Conservation (phyloP, 2,329 filamentous ascomycete genomes). For the Iodosphaeria phyllophila region DNA sequence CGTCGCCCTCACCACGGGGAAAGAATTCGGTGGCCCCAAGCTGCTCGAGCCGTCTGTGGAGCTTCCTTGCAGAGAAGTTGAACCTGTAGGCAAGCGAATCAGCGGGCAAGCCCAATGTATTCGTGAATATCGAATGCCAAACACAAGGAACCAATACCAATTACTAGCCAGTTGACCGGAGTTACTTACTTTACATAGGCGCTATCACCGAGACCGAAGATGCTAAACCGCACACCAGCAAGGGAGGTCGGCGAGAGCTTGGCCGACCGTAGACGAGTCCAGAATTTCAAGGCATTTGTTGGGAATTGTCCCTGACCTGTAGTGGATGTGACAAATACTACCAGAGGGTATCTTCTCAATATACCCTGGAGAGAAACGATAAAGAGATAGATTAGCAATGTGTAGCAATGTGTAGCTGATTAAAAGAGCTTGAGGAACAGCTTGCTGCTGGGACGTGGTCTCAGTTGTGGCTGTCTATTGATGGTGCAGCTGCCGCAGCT, state of each 20-base stretch:
- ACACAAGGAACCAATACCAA: neutral
- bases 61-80: conserved; percentile 82
- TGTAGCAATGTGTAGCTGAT: no score
- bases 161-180: no score
- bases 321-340: conserved; percentile 74
- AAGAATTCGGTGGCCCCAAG: conserved; percentile 65
- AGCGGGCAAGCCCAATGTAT: conserved; percentile 1
- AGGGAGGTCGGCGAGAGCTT: conserved; percentile 57
- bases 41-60: conserved; percentile 68
- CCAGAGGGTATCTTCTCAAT: conserved; percentile 32
- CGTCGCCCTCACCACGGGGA: conserved; percentile 71
- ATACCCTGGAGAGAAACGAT: conserved; percentile 24
- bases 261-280: conserved; percentile 68
- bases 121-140: neutral
- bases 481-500: no score
- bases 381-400: no score
- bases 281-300: conserved; percentile 63
- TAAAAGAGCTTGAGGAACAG: no score
- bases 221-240: conserved; percentile 51
- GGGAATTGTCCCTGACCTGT: conserved; percentile 92
- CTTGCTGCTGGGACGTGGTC: no score
- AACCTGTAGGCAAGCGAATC: conserved; percentile 41
- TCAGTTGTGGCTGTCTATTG: no score
- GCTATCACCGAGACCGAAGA: conserved; percentile 85
- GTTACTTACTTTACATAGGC: conserved; percentile 66